These are phyloP conservation scores for Chlorokybus atmophyticus DNA, from an alignment of 139 green algal species.

Conservation along the genomic window DNA sequence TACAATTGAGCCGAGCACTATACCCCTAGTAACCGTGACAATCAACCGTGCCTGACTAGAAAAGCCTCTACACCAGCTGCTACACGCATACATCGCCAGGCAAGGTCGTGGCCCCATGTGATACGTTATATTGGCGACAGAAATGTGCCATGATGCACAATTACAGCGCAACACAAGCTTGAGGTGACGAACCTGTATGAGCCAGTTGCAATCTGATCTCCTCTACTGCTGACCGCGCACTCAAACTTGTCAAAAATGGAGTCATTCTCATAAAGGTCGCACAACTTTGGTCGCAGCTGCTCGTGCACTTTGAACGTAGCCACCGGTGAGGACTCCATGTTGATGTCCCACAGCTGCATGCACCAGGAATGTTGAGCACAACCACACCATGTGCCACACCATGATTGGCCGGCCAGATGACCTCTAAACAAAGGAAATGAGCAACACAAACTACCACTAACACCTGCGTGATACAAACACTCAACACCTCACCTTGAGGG, in stretches of 20 bases:
- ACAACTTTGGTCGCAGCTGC: constrained; percentile 67
- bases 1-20: background rate
- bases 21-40: background rate
- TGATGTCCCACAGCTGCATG: constrained; percentile 75
- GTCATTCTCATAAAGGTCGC: constrained; percentile 98
- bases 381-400: no score
- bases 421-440: no score
- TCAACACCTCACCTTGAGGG: constrained; percentile 83
- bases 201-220: constrained; percentile 63
- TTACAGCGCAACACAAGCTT: background rate
- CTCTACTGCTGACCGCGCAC: constrained; percentile 64
- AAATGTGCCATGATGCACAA: constrained; percentile 1
- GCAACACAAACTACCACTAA: no score
- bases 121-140: background rate
- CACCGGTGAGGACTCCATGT: constrained; percentile 72
- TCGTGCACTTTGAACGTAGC: constrained; percentile 84
- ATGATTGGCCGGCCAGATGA: no score
- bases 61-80: background rate
- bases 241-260: constrained; percentile 99
- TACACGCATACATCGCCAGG: background rate
- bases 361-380: no score
- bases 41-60: background rate
- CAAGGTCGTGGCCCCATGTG: background rate
- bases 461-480: no score
- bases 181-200: constrained; percentile 92